These are phyloP conservation scores for Lithohypha guttulata DNA, from an alignment of 2,329 filamentous ascomycete species.

Conservation along the genomic window DNA sequence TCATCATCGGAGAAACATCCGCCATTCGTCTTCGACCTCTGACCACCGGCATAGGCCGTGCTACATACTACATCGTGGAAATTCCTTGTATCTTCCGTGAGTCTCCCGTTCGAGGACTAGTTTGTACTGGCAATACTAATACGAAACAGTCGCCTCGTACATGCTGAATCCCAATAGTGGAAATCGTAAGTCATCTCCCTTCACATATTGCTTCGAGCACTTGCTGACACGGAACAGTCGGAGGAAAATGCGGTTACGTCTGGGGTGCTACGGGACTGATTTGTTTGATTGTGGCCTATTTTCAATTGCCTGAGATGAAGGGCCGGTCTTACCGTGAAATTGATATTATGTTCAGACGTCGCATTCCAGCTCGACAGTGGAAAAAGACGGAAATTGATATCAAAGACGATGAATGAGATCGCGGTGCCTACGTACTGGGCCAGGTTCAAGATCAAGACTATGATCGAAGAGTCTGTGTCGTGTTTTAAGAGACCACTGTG, in stretches of 20 bases:
- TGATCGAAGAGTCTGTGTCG: too few relatives aligned
- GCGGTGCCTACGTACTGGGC: too few relatives aligned
- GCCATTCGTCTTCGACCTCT: constrained; percentile 29
- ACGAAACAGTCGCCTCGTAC: constrained; percentile 30
- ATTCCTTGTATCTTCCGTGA: constrained; percentile 34
- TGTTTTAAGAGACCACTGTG: too few relatives aligned
- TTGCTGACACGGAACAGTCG: too few relatives aligned
- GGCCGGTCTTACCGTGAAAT: constrained; percentile 36
- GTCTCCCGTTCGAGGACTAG: too few relatives aligned
- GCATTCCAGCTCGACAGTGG: constrained; percentile 34
- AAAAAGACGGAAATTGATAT: constrained; percentile 35
- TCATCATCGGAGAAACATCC: constrained; percentile 31
- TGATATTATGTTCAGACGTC: constrained; percentile 37
- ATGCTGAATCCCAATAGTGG: constrained; percentile 31
- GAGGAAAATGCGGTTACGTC: constrained; percentile 36
- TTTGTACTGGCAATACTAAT: too few relatives aligned
- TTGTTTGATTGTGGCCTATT: constrained; percentile 34
- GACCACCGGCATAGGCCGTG: constrained; percentile 31
- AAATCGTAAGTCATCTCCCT: too few relatives aligned
- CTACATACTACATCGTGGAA: constrained; percentile 32
- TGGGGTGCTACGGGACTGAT: constrained; percentile 27
- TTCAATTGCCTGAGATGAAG: constrained; percentile 38
- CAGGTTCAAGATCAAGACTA: too few relatives aligned
- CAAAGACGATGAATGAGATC: constrained; percentile 31
- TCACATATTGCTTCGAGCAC: too few relatives aligned